phyloP scores from a whole-genome alignment of 108 stramenopile species.

The Pseudonitzschia delicatissima region DNA sequence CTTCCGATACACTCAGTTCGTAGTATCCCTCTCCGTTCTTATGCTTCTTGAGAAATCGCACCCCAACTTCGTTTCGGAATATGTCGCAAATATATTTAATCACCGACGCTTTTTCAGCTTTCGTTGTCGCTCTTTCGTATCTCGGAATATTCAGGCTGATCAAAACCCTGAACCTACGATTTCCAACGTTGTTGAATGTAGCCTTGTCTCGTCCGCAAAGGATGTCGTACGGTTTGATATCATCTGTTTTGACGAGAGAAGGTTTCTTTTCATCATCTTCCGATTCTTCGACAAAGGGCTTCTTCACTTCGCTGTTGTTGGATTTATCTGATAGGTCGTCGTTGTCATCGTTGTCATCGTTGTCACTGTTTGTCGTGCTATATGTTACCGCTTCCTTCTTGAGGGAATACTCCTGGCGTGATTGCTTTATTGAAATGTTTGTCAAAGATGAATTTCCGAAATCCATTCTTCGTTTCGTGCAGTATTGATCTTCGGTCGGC shows the following conservation, averaged over 20 bases:
- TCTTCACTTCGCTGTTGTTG: too few species aligned
- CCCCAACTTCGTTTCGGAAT: conserved; percentile 18
- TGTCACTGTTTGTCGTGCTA: background rate
- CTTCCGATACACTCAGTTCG: background rate
- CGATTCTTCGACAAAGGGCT: too few species aligned
- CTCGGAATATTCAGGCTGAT: conserved; percentile 20
- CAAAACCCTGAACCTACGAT: conserved; percentile 38
- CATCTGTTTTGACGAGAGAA: background rate
- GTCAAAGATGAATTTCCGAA: too few species aligned
- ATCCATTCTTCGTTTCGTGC: too few species aligned
- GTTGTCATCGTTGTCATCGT: background rate
- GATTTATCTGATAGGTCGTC: too few species aligned
- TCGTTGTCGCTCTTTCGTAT: conserved; percentile 17
- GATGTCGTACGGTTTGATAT: conserved; percentile 36
- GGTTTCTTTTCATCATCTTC: background rate
- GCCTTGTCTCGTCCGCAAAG: conserved; percentile 27
- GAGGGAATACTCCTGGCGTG: too few species aligned
- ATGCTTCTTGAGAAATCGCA: conserved; percentile 22
- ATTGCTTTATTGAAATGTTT: too few species aligned
- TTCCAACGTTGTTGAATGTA: conserved; percentile 38
- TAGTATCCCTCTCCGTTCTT: background rate
- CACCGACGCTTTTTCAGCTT: conserved; percentile 22
- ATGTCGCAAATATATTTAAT: conserved; percentile 13
- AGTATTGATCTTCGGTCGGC: too few species aligned
- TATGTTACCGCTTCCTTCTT: too few species aligned